Conservation (phyloP, 2,329 filamentous ascomycete genomes). For the Penicillium sp. region DNA sequence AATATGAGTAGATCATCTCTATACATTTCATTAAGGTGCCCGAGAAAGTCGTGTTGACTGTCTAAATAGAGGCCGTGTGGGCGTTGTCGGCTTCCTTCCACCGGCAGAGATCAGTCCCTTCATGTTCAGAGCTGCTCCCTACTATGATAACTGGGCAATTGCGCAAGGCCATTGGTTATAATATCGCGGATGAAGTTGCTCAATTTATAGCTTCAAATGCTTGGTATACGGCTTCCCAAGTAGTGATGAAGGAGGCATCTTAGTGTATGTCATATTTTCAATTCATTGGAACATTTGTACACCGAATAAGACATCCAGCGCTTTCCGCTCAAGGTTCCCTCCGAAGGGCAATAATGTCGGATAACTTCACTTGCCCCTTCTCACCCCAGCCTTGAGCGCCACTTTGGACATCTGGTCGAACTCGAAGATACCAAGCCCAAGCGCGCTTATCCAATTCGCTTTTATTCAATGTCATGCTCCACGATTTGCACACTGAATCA, state of each 20-base stretch:
- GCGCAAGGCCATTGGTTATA: slow-evolving; percentile 12
- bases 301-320: neutral
- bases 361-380: slow-evolving; percentile 65
- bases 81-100: slow-evolving; percentile 47
- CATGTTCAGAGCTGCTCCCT: slow-evolving; percentile 35
- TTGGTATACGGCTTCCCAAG: neutral
- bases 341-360: slow-evolving; percentile 54
- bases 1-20: slow-evolving; percentile 36
- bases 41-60: neutral
- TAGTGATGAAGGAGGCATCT: neutral
- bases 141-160: slow-evolving; percentile 11
- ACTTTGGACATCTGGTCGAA: slow-evolving; percentile 69
- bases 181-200: slow-evolving; percentile 15
- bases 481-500: slow-evolving; percentile 68
- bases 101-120: slow-evolving; percentile 28
- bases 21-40: neutral
- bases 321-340: slow-evolving; percentile 9
- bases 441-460: slow-evolving; percentile 70
- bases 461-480: slow-evolving; percentile 59
- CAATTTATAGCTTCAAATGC: neutral
- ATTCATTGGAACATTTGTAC: too few species aligned
- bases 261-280: neutral
- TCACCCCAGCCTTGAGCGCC: slow-evolving; percentile 79
- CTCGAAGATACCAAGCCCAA: slow-evolving; percentile 75
- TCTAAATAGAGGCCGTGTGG: slow-evolving; percentile 36